Evolutionary conservation across 1,284 basidiomycete genomes (phyloP), one percentile per base, ranked within the genome.

Genomic region (Anthracocystis walkeri): DNA sequence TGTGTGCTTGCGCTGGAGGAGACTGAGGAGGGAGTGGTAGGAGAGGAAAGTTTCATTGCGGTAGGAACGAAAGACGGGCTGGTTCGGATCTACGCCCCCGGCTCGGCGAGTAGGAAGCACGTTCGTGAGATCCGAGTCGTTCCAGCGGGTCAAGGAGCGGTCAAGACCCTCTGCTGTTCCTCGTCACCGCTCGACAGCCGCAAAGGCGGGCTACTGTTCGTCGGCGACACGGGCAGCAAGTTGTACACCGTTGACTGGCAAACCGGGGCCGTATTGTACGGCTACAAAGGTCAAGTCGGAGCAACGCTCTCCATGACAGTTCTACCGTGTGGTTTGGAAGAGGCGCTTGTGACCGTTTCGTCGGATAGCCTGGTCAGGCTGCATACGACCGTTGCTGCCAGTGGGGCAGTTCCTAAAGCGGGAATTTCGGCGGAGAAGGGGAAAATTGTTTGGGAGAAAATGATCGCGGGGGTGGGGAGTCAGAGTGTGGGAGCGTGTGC

Each of bases 21-120:
- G 11, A 27, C 21, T 1, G 18, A 42, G 10, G 65, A 57, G 2
- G 64, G 44, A 0, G 16, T 12, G 12, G 52, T 64, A 5, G 54
- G 35, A 3, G 59, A 46, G 18, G 35, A 50, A 6, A 58, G 56
- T 0, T 57, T 55, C n/a, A 52, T 81, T 2, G 76, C 61, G 1
- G 73, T 74, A 0, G 79, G 74, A 14, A 80, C 73, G 2, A 79
- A 76, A 25, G 78, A 74, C 35, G 78, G 78, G 6, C 25, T 80
- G 27, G 40, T 80, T 38, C 46, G 78, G 16, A 55, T 80, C 40
- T 80, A 65, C 40, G 65, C 65, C 33, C 76, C 78, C 7, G 50
- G 46, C 16, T 31, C 45, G 11, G 59, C 35, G 11, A 38, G 31
- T 23, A 40, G 75, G 1, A 63, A 64, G 58, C 77, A 79, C 44